Evolutionary conservation across 352 stramenopile species (phyloP).

Genomic region (Phytophthora chlamydospora): DNA sequence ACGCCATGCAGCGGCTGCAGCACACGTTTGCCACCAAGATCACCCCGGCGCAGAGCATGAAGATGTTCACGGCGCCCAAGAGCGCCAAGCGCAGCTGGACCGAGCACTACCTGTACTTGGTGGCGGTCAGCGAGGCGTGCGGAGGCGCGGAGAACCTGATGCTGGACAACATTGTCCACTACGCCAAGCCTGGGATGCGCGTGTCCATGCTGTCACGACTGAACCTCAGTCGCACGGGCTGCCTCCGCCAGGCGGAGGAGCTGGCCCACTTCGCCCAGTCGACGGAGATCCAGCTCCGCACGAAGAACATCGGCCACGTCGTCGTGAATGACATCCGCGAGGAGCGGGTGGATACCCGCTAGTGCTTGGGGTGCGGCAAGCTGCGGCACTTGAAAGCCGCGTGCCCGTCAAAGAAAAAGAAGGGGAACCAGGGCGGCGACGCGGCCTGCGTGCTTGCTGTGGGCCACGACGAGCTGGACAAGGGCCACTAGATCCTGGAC

Average conservation of each 20-base stretch:
- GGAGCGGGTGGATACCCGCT: background rate
- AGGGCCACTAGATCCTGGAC: slow-evolving; percentile 18
- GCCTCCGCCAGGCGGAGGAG: slow-evolving; percentile 27
- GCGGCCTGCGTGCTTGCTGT: background rate
- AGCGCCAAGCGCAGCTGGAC: slow-evolving; percentile 6
- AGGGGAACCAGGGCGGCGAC: background rate
- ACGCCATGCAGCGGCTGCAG: slow-evolving; percentile 5
- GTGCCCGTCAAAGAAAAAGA: background rate
- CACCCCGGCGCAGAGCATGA: slow-evolving; percentile 4
- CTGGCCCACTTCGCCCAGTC: slow-evolving; percentile 29
- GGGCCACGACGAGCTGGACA: background rate
- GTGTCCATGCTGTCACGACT: slow-evolving; percentile 15
- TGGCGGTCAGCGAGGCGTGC: slow-evolving; percentile 4
- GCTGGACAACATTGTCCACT: too few relatives aligned
- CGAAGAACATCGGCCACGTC: slow-evolving; percentile 1
- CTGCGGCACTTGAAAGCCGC: slow-evolving; percentile 1
- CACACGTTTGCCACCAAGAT: slow-evolving; percentile 10
- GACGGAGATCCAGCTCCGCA: slow-evolving; percentile 6
- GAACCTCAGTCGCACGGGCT: slow-evolving; percentile 7
- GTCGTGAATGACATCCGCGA: slow-evolving; percentile 18
- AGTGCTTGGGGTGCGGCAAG: slow-evolving; percentile 17
- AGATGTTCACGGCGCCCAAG: slow-evolving; percentile 10
- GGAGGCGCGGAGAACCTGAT: too few relatives aligned
- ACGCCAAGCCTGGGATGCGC: background rate
- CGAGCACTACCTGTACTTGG: slow-evolving; percentile 13